A percentile compares a stretch with the other conserved stretches of the same genome.
These are phyloP conservation scores for Pichia thaimueangensis DNA, from an alignment of 805 yeast species.

Conservation along the genomic window DNA sequence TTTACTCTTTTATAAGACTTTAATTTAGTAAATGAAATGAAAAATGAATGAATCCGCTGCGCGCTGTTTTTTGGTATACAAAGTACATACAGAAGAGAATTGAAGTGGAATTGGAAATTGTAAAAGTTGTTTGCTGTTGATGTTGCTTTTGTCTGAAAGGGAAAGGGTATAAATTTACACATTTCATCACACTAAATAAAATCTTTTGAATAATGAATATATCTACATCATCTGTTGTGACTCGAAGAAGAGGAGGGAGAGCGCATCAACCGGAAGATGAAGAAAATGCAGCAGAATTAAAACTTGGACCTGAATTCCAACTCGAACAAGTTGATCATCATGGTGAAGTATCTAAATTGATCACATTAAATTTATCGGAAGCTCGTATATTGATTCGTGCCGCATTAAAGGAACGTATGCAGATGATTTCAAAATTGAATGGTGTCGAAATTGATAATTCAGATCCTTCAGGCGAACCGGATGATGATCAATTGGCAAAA, in stretches of 20 bases:
- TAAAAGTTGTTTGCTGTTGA: too few species aligned
- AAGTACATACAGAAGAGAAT: too few species aligned
- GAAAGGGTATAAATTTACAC: background rate
- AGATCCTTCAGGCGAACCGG: conserved; percentile 30
- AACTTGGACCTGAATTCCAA: conserved; percentile 91
- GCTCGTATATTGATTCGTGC: conserved; percentile 86
- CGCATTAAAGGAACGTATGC: conserved; percentile 71
- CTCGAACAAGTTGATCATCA: conserved; percentile 72
- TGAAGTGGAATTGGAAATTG: too few species aligned
- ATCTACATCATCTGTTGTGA: conserved; percentile 82
- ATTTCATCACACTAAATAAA: conserved; percentile 6
- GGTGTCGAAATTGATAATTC: conserved; percentile 26
- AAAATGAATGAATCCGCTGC: too few species aligned
- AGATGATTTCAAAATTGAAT: conserved; percentile 37
- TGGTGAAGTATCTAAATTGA: conserved; percentile 69
- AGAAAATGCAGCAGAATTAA: conserved; percentile 83
- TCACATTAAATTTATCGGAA: conserved; percentile 83
- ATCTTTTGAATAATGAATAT: conserved; percentile 82
- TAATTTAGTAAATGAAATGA: too few species aligned
- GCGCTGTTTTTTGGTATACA: too few species aligned
- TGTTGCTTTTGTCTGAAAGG: too few species aligned
- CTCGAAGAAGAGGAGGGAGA: conserved; percentile 65
- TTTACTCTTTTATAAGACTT: too few species aligned
- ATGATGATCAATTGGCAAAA: conserved; percentile 43
- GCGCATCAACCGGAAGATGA: conserved; percentile 69